Conservation (phyloP, 495 filamentous ascomycete species). For the Tuber aestivum region DNA sequence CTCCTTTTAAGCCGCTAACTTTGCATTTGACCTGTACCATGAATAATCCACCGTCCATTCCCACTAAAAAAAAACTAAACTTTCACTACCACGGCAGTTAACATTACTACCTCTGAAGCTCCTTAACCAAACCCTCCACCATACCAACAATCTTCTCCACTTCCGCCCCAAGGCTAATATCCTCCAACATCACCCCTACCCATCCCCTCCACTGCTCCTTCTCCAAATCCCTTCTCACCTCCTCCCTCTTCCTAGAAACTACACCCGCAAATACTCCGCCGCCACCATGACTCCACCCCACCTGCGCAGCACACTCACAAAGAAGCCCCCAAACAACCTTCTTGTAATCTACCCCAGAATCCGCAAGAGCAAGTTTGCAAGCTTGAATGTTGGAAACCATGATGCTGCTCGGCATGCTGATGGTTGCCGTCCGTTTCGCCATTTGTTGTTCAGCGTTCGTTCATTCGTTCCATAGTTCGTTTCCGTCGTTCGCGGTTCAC, state of each 20-base stretch:
- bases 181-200: slow-evolving; percentile 21
- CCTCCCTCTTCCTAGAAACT: slow-evolving; percentile 32
- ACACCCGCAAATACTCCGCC: slow-evolving; percentile 20
- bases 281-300: slow-evolving; percentile 31
- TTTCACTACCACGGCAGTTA: not conserved
- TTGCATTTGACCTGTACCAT: not conserved
- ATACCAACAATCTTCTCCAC: slow-evolving; percentile 21
- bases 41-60: not conserved
- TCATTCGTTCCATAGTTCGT: too few relatives aligned
- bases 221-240: slow-evolving; percentile 31
- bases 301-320: slow-evolving; percentile 24
- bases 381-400: slow-evolving; percentile 9
- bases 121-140: slow-evolving; percentile 18
- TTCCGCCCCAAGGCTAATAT: slow-evolving; percentile 27
- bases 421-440: too few relatives aligned
- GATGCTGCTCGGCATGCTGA: too few relatives aligned
- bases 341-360: slow-evolving; percentile 27
- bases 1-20: not conserved
- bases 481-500: too few relatives aligned
- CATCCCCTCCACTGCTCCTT: slow-evolving; percentile 18
- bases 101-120: slow-evolving; percentile 9
- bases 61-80: not conserved
- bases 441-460: too few relatives aligned
- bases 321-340: slow-evolving; percentile 37
- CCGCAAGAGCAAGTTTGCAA: slow-evolving; percentile 32